Conservation (phyloP, 768 basidiomycete species). For the Cubamyces sp. region DNA sequence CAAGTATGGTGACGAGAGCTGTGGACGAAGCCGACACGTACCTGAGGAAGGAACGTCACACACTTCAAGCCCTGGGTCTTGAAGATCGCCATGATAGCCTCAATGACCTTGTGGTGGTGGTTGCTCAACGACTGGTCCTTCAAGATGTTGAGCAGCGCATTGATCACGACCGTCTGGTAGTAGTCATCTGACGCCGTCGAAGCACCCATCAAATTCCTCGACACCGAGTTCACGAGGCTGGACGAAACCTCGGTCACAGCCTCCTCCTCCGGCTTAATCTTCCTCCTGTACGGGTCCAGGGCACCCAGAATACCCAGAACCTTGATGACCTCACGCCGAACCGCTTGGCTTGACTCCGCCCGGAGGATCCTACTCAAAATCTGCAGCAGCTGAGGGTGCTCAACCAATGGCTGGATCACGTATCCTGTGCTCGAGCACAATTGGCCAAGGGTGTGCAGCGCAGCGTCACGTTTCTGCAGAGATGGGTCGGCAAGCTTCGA, state of each 20-base stretch:
- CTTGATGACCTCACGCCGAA: slow-evolving; percentile 89
- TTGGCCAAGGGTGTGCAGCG: slow-evolving; percentile 92
- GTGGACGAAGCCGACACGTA: slow-evolving; percentile 34
- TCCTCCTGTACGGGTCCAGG: slow-evolving; percentile 92
- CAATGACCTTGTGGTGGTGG: slow-evolving; percentile 92
- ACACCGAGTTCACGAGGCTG: slow-evolving; percentile 59
- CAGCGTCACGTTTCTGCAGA: slow-evolving; percentile 88
- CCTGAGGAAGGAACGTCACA: slow-evolving; percentile 93
- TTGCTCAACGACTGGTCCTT: slow-evolving; percentile 86
- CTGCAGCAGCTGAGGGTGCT: slow-evolving; percentile 89
- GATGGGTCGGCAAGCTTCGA: slow-evolving; percentile 89
- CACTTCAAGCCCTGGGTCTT: slow-evolving; percentile 97
- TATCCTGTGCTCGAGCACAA: slow-evolving; percentile 95
- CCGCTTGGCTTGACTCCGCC: slow-evolving; percentile 71
- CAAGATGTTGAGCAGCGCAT: slow-evolving; percentile 81
- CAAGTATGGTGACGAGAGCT: neutral
- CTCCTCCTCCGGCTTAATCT: slow-evolving; percentile 73
- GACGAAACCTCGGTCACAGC: slow-evolving; percentile 51
- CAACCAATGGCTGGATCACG: slow-evolving; percentile 87
- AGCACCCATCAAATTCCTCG: slow-evolving; percentile 62
- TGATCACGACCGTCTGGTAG: slow-evolving; percentile 95
- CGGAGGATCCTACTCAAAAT: slow-evolving; percentile 83
- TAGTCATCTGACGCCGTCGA: slow-evolving; percentile 86
- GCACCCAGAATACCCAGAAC: slow-evolving; percentile 96
- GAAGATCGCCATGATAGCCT: slow-evolving; percentile 99